phyloP scores from a whole-genome alignment of 169 alveolate species.

The Ichthyophthirius multifiliis region DNA sequence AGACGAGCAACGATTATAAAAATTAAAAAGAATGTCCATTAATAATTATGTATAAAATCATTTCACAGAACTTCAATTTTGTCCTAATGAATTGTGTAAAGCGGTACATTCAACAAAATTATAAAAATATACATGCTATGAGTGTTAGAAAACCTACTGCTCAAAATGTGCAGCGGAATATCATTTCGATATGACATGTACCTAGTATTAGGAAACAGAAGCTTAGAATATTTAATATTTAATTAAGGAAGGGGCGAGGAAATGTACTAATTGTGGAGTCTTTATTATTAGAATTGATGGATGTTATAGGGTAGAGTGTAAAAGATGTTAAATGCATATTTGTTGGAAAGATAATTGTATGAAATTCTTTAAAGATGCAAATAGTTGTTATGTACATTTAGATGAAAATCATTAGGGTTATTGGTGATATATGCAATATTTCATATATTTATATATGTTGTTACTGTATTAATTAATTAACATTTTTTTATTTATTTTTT shows the following conservation, averaged over 20 bases:
- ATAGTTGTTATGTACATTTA: conserved; percentile 29
- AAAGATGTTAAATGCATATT: conserved; percentile 20
- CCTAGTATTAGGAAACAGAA: conserved; percentile 21
- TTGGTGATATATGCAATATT: conserved; percentile 13
- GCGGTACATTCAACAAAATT: conserved; percentile 4
- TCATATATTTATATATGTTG: too few species aligned
- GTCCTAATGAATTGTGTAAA: conserved; percentile 29
- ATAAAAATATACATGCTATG: conserved; percentile 16
- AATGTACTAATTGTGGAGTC: conserved; percentile 24
- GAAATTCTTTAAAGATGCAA: conserved; percentile 4
- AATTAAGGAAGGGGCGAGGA: conserved; percentile 33
- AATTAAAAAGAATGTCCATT: conserved; percentile 13
- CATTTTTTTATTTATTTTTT: too few species aligned
- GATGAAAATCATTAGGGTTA: conserved; percentile 37
- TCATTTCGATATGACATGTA: conserved; percentile 39
- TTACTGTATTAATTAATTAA: too few species aligned
- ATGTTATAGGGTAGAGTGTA: conserved; percentile 36
- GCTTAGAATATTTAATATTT: conserved; percentile 18
- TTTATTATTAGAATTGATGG: conserved; percentile 37
- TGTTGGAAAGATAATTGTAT: conserved; percentile 41
- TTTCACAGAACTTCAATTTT: conserved; percentile 2
- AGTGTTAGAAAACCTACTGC: conserved; percentile 25
- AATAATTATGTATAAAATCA: conserved; percentile 17
- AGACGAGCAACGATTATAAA: conserved; percentile 17
- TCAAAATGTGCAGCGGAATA: conserved; percentile 24